Percentiles rank a stretch among this genome's conserved stretches.
These are phyloP conservation scores for Selaginella moellendorffii DNA, from an alignment of 75 land plant genomes.

Conservation along the genomic window DNA sequence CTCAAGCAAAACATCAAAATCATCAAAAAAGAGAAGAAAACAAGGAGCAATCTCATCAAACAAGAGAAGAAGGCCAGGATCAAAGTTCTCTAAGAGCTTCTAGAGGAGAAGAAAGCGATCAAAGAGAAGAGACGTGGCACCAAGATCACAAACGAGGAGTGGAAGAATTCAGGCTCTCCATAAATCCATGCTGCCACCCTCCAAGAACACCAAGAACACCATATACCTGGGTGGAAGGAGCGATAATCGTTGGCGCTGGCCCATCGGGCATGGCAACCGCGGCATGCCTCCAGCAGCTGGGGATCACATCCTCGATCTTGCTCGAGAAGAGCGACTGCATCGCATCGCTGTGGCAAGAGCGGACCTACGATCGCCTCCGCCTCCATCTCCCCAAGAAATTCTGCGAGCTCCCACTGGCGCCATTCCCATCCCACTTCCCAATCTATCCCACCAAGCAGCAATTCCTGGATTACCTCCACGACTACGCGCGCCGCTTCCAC, in stretches of 20 bases:
- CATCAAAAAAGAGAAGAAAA: too few relatives aligned
- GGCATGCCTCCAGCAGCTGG: slow-evolving; percentile 27
- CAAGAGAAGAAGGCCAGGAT: too few relatives aligned
- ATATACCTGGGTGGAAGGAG: slow-evolving; percentile 29
- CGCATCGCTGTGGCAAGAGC: slow-evolving; percentile 45
- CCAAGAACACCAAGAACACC: too few relatives aligned
- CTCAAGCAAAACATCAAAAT: too few relatives aligned
- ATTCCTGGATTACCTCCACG: slow-evolving; percentile 41
- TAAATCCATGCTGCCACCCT: too few relatives aligned
- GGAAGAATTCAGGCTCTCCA: too few relatives aligned
- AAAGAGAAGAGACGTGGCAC: too few relatives aligned
- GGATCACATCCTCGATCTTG: slow-evolving; percentile 31
- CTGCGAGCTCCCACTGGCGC: slow-evolving; percentile 38
- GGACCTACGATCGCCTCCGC: slow-evolving; percentile 47
- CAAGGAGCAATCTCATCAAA: too few relatives aligned
- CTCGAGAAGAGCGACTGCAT: slow-evolving; percentile 45
- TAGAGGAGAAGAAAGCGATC: too few relatives aligned
- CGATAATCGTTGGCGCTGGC: slow-evolving; percentile 60
- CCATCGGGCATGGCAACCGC: slow-evolving; percentile 49
- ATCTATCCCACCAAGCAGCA: slow-evolving; percentile 30
- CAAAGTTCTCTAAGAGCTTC: too few relatives aligned
- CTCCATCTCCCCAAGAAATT: slow-evolving; percentile 45
- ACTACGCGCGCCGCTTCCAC: slow-evolving; percentile 23
- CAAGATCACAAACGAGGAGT: too few relatives aligned
- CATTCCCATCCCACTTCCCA: slow-evolving; percentile 32